A percentile compares a stretch with the other conserved stretches of the same genome.
Conservation (phyloP, 2,329 filamentous ascomycete genomes). For the Pseudocercospora ulei region DNA sequence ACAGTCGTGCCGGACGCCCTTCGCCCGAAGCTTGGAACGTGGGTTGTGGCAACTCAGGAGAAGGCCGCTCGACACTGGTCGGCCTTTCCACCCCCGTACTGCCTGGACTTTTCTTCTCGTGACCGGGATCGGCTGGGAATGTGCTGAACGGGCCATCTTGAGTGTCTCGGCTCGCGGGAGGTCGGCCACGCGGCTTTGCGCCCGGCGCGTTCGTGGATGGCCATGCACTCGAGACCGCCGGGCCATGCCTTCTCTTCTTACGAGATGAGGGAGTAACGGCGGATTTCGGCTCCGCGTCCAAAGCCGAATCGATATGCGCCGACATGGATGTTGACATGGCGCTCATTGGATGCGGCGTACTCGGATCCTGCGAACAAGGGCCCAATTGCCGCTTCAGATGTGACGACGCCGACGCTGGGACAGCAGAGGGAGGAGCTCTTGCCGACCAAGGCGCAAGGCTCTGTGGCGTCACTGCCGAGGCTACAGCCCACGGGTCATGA, state of each 20-base stretch:
- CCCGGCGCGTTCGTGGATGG: constrained; percentile 53
- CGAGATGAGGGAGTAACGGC: constrained; percentile 56
- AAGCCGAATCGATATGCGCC: constrained; percentile 39
- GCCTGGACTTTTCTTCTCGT: constrained; percentile 18
- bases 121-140: constrained; percentile 52
- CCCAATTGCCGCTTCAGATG: constrained; percentile 33
- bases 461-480: constrained; percentile 34
- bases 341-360: constrained; percentile 62
- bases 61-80: constrained; percentile 36
- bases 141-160: constrained; percentile 60
- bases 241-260: constrained; percentile 61
- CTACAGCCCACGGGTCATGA: constrained; percentile 45
- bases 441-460: constrained; percentile 33
- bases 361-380: constrained; percentile 23
- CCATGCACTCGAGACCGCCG: constrained; percentile 87
- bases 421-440: constrained; percentile 38
- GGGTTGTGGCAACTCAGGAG: constrained; percentile 46
- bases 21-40: constrained; percentile 21
- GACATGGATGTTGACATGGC: constrained; percentile 55
- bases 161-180: constrained; percentile 60
- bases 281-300: constrained; percentile 55
- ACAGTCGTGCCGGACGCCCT: constrained; percentile 45
- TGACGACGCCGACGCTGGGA: constrained; percentile 36
- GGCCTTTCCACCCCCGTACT: constrained; percentile 3
- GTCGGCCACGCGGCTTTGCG: constrained; percentile 68